Conservation (phyloP, 2,329 filamentous ascomycete species). For the Knufia fluminis region DNA sequence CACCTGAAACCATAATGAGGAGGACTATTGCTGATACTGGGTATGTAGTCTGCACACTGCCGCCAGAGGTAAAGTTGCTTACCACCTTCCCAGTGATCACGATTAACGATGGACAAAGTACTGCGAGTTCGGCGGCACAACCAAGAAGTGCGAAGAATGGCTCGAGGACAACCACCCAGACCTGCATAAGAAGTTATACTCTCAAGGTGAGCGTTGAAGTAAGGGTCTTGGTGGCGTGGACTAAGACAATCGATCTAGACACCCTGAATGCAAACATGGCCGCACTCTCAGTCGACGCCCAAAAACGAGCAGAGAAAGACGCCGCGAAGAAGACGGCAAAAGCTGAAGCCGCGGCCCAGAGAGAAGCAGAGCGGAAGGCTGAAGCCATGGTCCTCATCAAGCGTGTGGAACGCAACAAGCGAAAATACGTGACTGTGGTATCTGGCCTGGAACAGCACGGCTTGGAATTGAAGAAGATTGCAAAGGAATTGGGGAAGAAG, state of each 20-base stretch:
- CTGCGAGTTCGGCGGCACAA: slow-evolving; percentile 95
- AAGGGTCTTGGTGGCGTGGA: no score
- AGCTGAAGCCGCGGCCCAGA: slow-evolving; percentile 76
- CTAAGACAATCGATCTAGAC: no score
- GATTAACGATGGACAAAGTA: slow-evolving; percentile 52
- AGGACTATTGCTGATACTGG: slow-evolving; percentile 13
- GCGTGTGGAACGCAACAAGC: slow-evolving; percentile 95
- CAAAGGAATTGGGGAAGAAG: slow-evolving; percentile 97
- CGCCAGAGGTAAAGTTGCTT: slow-evolving; percentile 52
- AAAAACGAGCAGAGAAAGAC: slow-evolving; percentile 92
- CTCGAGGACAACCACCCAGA: slow-evolving; percentile 63
- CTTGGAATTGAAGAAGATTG: slow-evolving; percentile 86
- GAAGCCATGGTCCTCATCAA: slow-evolving; percentile 82
- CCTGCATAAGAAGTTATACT: slow-evolving; percentile 75
- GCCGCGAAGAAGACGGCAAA: slow-evolving; percentile 95
- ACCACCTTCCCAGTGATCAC: slow-evolving; percentile 11
- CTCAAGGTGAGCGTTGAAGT: slow-evolving; percentile 51
- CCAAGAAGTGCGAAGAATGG: slow-evolving; percentile 97
- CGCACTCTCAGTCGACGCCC: slow-evolving; percentile 77
- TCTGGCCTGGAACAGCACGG: slow-evolving; percentile 83
- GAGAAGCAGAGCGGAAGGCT: slow-evolving; percentile 72
- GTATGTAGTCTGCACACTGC: slow-evolving; percentile 51
- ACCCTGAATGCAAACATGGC: slow-evolving; percentile 75
- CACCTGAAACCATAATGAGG: slow-evolving; percentile 1
- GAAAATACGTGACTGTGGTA: slow-evolving; percentile 93